Evolutionary conservation across 1,139 yeast species (phyloP).

Genomic region (Arxiozyma telluris): DNA sequence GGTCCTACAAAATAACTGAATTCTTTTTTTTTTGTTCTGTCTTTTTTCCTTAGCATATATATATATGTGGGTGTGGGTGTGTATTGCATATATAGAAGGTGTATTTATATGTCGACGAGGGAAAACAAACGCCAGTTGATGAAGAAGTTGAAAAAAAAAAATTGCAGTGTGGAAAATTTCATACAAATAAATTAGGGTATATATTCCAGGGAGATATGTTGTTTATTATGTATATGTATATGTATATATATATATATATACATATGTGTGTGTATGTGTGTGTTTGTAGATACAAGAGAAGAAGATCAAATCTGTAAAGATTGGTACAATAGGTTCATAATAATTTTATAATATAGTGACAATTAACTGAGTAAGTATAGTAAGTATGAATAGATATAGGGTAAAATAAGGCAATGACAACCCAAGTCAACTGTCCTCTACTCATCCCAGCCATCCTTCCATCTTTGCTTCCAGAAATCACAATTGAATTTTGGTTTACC

Average conservation of each 20-base stretch:
- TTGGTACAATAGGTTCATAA: too few relatives aligned
- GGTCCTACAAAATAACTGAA: too few relatives aligned
- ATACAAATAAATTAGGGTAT: neutral
- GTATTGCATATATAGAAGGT: too few relatives aligned
- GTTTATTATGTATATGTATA: too few relatives aligned
- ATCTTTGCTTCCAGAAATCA: conserved; percentile 80
- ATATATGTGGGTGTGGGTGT: too few relatives aligned
- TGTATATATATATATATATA: too few relatives aligned
- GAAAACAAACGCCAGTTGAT: neutral
- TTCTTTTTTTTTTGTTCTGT: too few relatives aligned
- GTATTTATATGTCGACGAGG: neutral
- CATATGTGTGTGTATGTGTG: too few relatives aligned
- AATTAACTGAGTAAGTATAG: too few relatives aligned
- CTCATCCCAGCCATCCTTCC: conserved; percentile 71
- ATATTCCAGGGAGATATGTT: too few relatives aligned
- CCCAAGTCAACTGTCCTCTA: neutral
- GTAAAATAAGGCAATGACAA: neutral
- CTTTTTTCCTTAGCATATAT: neutral
- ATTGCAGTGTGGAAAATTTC: neutral
- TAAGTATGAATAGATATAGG: neutral
- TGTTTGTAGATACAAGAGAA: neutral
- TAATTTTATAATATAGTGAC: neutral
- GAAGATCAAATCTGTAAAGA: neutral
- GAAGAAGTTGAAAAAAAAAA: neutral
- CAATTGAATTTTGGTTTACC: conserved; percentile 87